phyloP scores from a whole-genome alignment of 2,329 filamentous ascomycete species.

The Aquanectria penicillioides region DNA sequence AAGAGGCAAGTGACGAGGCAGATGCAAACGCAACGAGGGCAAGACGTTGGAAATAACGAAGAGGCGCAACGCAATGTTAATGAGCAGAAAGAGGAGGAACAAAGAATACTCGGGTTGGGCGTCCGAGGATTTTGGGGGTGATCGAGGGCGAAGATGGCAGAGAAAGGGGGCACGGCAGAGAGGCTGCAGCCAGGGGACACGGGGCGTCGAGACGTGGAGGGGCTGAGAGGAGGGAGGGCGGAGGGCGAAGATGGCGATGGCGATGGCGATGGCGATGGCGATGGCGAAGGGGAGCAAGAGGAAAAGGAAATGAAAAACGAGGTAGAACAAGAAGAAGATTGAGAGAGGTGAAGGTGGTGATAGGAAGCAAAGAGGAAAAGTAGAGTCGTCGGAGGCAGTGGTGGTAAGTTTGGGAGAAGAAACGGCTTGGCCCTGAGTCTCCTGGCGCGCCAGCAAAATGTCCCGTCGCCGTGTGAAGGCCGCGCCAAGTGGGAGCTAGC shows the following conservation, averaged over 20 bases:
- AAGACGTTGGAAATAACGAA: conserved; percentile 40
- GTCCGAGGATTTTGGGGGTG: conserved; percentile 32
- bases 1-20: conserved; percentile 37
- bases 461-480: conserved; percentile 25
- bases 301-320: conserved; percentile 39
- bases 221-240: conserved; percentile 37
- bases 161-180: conserved; percentile 46
- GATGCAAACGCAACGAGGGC: conserved; percentile 41
- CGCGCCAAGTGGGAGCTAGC: conserved; percentile 9
- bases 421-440: conserved; percentile 32
- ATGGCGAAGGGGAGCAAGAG: conserved; percentile 34
- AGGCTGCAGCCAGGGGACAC: conserved; percentile 32
- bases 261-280: conserved; percentile 44
- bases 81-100: conserved; percentile 34
- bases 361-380: conserved; percentile 36
- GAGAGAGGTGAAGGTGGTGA: conserved; percentile 40
- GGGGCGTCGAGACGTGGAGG: conserved; percentile 34
- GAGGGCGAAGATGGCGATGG: conserved; percentile 44
- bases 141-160: conserved; percentile 37
- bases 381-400: conserved; percentile 31
- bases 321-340: conserved; percentile 42
- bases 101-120: conserved; percentile 30
- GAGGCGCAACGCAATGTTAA: conserved; percentile 43
- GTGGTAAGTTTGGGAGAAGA: conserved; percentile 42
- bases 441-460: conserved; percentile 31